Percentiles rank a stretch among this genome's conserved stretches.
Conservation (phyloP, 192 early-diverging fungal genomes). For the Coemansia guatemalensis region DNA sequence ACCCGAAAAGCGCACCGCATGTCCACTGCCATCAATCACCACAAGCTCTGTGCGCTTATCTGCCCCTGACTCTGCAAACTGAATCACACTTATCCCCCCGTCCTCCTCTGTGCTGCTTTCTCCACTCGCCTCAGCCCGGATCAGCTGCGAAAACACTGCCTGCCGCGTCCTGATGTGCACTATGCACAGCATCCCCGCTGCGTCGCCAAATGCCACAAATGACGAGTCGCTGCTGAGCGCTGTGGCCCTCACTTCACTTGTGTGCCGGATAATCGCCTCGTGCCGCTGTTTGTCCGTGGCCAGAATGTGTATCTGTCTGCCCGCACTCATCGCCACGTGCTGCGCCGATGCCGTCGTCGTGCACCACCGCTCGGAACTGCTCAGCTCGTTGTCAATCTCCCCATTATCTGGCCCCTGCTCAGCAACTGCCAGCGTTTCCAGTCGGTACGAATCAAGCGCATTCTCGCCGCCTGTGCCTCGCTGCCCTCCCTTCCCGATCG, state of each 20-base stretch:
- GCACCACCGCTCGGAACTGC: constrained; percentile 20
- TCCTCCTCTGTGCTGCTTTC: neutral
- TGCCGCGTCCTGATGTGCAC: constrained; percentile 38
- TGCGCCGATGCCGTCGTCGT: constrained; percentile 20
- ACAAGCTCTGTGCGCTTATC: constrained; percentile 32
- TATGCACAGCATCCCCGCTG: constrained; percentile 34
- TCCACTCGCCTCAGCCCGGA: neutral
- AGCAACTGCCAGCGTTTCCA: constrained; percentile 39
- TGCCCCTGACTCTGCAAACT: constrained; percentile 14
- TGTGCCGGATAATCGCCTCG: constrained; percentile 38
- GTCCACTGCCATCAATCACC: constrained; percentile 13
- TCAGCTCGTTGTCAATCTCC: neutral
- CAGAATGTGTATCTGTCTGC: constrained; percentile 31
- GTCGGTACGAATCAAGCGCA: constrained; percentile 38
- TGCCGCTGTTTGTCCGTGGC: constrained; percentile 16
- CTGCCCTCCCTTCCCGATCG: neutral
- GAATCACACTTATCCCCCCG: constrained; percentile 12
- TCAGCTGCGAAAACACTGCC: constrained; percentile 30
- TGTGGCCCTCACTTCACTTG: constrained; percentile 11
- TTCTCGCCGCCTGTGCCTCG: constrained; percentile 4
- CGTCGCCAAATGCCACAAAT: constrained; percentile 52
- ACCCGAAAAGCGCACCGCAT: constrained; percentile 33
- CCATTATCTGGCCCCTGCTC: neutral
- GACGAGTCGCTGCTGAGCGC: constrained; percentile 34
- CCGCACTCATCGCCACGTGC: constrained; percentile 30